phyloP scores from a whole-genome alignment of 371 early-diverging fungal species.

The Fennellomyces sp. region DNA sequence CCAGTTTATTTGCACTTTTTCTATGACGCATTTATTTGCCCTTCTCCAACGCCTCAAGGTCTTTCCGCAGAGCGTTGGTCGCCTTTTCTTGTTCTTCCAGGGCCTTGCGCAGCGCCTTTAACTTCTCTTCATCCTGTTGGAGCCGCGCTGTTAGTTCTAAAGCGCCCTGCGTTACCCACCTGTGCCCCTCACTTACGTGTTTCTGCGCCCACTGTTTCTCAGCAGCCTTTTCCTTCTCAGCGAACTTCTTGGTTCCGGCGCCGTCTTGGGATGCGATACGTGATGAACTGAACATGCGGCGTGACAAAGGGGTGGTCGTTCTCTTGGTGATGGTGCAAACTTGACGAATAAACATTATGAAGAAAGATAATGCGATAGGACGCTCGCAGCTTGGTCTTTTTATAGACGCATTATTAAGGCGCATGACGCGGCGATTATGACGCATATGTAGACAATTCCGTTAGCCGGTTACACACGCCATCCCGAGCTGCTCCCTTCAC shows the following conservation, averaged over 20 bases:
- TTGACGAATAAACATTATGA: conserved; percentile 7
- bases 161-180: too few relatives aligned
- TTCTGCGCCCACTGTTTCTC: conserved; percentile 43
- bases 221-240: conserved; percentile 36
- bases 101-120: conserved; percentile 23
- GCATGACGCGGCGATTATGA: neutral
- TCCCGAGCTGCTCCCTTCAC: too few relatives aligned
- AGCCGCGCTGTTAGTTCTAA: too few relatives aligned
- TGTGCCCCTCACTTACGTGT: conserved; percentile 41
- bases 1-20: too few relatives aligned
- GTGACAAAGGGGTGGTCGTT: conserved; percentile 2
- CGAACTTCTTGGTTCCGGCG: conserved; percentile 9
- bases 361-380: neutral
- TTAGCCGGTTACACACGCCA: too few relatives aligned
- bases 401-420: too few relatives aligned
- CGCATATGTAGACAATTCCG: too few relatives aligned
- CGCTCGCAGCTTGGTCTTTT: too few relatives aligned
- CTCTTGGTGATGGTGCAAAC: neutral
- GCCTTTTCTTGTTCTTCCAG: conserved; percentile 14
- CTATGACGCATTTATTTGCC: neutral
- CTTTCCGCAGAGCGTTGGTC: conserved; percentile 5
- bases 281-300: neutral
- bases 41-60: conserved; percentile 11
- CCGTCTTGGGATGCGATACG: conserved; percentile 1
- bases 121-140: conserved; percentile 34